Evolutionary conservation across 2,329 filamentous ascomycete genomes (phyloP).

Genomic region (Claviceps purpurea): DNA sequence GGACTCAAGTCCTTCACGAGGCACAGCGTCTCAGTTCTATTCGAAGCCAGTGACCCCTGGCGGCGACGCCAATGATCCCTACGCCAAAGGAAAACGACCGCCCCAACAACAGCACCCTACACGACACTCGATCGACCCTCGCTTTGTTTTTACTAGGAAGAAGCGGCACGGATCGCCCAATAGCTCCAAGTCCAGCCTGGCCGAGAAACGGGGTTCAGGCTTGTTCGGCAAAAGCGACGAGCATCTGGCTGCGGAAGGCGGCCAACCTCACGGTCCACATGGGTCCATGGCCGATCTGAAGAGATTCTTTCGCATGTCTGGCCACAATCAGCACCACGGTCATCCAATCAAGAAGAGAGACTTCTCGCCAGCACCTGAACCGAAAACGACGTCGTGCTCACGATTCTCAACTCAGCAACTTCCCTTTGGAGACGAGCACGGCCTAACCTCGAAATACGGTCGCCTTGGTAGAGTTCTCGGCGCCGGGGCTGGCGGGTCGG

Average conservation of each 20-base stretch:
- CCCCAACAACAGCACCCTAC: slow-evolving; percentile 53
- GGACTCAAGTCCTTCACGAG: slow-evolving; percentile 51
- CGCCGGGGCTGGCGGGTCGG: slow-evolving; percentile 86
- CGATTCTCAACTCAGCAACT: slow-evolving; percentile 44
- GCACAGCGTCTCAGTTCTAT: slow-evolving; percentile 49
- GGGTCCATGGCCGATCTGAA: slow-evolving; percentile 91
- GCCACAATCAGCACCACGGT: slow-evolving; percentile 46
- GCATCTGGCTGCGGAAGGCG: slow-evolving; percentile 14
- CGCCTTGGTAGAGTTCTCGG: slow-evolving; percentile 91
- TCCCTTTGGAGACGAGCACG: slow-evolving; percentile 90
- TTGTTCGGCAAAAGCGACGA: slow-evolving; percentile 23
- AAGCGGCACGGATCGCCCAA: slow-evolving; percentile 51
- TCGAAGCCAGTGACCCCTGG: slow-evolving; percentile 66
- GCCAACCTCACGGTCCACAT: slow-evolving; percentile 26
- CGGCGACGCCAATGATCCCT: slow-evolving; percentile 73
- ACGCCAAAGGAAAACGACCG: slow-evolving; percentile 67
- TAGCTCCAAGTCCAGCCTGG: slow-evolving; percentile 36
- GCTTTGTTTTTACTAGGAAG: slow-evolving; percentile 72
- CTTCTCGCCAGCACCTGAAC: slow-evolving; percentile 44
- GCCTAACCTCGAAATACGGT: slow-evolving; percentile 80
- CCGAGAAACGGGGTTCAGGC: slow-evolving; percentile 41
- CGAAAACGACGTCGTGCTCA: slow-evolving; percentile 32
- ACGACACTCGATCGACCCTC: slow-evolving; percentile 53
- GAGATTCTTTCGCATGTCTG: slow-evolving; percentile 82
- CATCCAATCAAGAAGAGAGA: slow-evolving; percentile 61